Evolutionary conservation across 2,329 filamentous ascomycete species (phyloP).

Genomic region (Hymenoscyphus scutula): DNA sequence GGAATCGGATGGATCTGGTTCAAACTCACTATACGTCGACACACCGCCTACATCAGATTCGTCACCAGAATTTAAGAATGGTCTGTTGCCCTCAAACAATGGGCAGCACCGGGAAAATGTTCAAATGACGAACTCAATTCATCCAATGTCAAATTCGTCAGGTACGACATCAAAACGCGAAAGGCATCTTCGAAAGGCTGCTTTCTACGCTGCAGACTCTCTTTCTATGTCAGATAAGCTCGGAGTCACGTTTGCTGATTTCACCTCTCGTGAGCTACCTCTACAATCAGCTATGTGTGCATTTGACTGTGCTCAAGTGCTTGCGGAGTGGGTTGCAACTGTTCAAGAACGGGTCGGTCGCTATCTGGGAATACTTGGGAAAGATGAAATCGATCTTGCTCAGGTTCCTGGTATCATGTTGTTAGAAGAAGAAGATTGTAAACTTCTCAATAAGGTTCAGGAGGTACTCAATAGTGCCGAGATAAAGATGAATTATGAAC

Average conservation of each 20-base stretch:
- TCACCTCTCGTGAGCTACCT: constrained; percentile 79
- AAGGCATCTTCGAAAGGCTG: constrained; percentile 87
- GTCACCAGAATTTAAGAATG: constrained; percentile 40
- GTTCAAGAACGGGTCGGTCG: constrained; percentile 91
- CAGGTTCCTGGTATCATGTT: constrained; percentile 87
- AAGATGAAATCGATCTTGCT: constrained; percentile 73
- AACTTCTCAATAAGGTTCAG: constrained; percentile 77
- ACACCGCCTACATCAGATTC: constrained; percentile 52
- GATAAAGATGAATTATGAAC: constrained; percentile 67
- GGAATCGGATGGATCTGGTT: constrained; percentile 46
- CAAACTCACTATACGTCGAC: constrained; percentile 47
- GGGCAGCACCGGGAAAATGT: constrained; percentile 35
- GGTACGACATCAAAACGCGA: constrained; percentile 69
- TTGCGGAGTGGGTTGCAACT: constrained; percentile 91
- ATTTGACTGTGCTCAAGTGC: constrained; percentile 89
- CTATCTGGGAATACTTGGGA: constrained; percentile 82
- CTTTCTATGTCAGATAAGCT: constrained; percentile 84
- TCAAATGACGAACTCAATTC: constrained; percentile 16
- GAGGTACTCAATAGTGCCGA: constrained; percentile 76
- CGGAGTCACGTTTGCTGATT: constrained; percentile 80
- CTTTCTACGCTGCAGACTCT: constrained; percentile 90
- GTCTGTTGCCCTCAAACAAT: constrained; percentile 20
- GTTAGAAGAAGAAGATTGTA: constrained; percentile 86
- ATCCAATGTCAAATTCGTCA: constrained; percentile 31
- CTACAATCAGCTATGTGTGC: constrained; percentile 89